Evolutionary conservation across 192 early-diverging fungal genomes (phyloP), one percentile per base, ranked within the genome.

Genomic region (Phlyctochytrium bullatum): DNA sequence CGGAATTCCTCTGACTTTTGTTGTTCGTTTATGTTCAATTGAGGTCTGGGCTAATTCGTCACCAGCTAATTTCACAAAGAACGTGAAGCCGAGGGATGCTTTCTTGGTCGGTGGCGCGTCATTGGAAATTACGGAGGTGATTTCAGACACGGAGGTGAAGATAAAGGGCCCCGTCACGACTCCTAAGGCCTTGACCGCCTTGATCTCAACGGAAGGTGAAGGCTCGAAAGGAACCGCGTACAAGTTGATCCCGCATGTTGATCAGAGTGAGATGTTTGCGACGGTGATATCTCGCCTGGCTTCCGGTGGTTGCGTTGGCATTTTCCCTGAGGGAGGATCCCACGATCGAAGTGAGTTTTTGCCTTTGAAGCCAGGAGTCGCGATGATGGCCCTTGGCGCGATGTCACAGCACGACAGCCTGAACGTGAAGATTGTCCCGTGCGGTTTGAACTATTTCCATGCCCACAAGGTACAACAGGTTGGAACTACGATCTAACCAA

Each of bases 241-340:
- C 75, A 81, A 75, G 52, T 58, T 82, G 31, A 73, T 64, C 0
- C 86, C 97, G 51, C 91, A 94, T 68, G 79, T 99, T 61, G 92
- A 99, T 72, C 96, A 98, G 78, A 76, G 81, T 35, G 80, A 85
- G 0, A 93, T 98, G 75, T 98, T 94, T 73, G 76, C 81, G n/a
- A 76, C 81, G 12, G 97, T 99, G 16, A 88, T 91, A 65, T 79
- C 88, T 17, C 84, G 89, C 6, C 71, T 99, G 32, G 84, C 90
- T 65, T 74, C 76, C 34, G 88, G 88, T 60, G 80, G 77, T 27
- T 93, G 93, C 70, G 88, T 99, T 3, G 93, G 94, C 17, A 99
- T 99, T 64, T 99, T 99, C 78, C 97, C 97, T 3, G 97, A 98
- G 65, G 96, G 97, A 50, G 97, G 97, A 16, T 92, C 90, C 71